These are phyloP conservation scores for Claviceps citrina DNA, from an alignment of 2,329 filamentous ascomycete species.

Conservation along the genomic window DNA sequence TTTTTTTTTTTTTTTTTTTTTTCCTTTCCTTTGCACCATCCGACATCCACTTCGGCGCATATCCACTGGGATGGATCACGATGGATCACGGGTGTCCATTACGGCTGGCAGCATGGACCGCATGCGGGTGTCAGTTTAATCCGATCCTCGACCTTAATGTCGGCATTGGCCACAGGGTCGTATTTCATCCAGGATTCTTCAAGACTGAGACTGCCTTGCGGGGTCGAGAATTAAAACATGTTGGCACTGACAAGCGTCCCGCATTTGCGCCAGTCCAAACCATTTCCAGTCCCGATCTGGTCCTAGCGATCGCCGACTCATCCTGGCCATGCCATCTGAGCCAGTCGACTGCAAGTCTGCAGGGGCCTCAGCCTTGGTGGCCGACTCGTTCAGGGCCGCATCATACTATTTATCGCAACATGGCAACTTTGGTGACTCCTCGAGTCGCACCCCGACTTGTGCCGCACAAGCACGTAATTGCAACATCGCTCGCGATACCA, in stretches of 20 bases:
- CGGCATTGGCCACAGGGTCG: background rate
- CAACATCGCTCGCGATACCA: background rate
- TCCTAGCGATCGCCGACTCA: conserved; percentile 13
- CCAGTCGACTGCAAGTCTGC: too few species aligned
- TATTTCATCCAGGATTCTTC: too few species aligned
- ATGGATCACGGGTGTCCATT: background rate
- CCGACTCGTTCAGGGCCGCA: background rate
- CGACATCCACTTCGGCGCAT: background rate
- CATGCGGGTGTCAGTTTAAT: background rate
- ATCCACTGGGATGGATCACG: background rate
- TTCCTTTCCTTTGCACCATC: too few species aligned
- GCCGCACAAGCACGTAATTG: background rate
- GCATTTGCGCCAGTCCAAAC: conserved; percentile 1
- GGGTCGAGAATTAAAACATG: background rate
- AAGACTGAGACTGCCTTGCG: too few species aligned
- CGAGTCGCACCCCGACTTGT: background rate
- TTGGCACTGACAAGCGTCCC: conserved; percentile 2
- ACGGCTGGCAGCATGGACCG: background rate
- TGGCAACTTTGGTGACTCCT: background rate
- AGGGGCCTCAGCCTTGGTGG: conserved; percentile 2
- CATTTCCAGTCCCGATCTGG: conserved; percentile 12
- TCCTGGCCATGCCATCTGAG: conserved; percentile 15
- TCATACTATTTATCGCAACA: too few species aligned
- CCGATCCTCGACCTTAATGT: background rate
- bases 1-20: too few species aligned